Evolutionary conservation across 345 rosid genomes (phyloP), one percentile per base, ranked within the genome.

Genomic region (Turritis glabra): DNA sequence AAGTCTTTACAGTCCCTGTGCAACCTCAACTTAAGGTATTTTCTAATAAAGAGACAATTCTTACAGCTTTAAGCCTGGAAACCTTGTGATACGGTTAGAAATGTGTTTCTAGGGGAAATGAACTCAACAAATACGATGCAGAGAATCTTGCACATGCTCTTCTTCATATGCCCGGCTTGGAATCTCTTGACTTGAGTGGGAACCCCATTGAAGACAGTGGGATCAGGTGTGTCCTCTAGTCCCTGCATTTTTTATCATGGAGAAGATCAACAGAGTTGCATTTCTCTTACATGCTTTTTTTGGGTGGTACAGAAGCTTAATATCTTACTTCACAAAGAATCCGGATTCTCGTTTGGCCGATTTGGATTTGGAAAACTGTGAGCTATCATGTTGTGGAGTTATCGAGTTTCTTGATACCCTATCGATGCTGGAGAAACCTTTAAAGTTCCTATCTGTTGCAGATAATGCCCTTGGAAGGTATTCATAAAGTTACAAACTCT

Each of bases 381-480:
- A 90, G 71, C 84, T 90, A 77, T 87, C 98, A 54, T 67, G 73
- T 26, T 19, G 71, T 65, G 97, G 97, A 64, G 92, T 82, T 53
- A 69, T 63, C 25, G 82, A 77, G 73, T 87, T 94, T 68, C 77
- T 94, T 63, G 80, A 83, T 74, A 66, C 80, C 18, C 84, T 94
- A 48, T 85, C 85, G 43, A 71, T 74, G 43, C 81, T 82, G 22
- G 70, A 79, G 64, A 86, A 65, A 72, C 82, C 92, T 17, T 77
- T 83, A 29, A 79, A 79, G 61, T 84, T 80, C 71, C 85, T 94
- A 21, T 85, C 97, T 37, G 61, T 94, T 74, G 94, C 91, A 46
- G 95, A 94, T 77, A 94, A 94, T 79, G 53, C 59, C 73, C 92
- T 91, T 7, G 88, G 95, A 80, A 87, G 97, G 97, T 91, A 69